phyloP scores from a whole-genome alignment of 2,329 filamentous ascomycete species.

The Aureobasidium sp. region DNA sequence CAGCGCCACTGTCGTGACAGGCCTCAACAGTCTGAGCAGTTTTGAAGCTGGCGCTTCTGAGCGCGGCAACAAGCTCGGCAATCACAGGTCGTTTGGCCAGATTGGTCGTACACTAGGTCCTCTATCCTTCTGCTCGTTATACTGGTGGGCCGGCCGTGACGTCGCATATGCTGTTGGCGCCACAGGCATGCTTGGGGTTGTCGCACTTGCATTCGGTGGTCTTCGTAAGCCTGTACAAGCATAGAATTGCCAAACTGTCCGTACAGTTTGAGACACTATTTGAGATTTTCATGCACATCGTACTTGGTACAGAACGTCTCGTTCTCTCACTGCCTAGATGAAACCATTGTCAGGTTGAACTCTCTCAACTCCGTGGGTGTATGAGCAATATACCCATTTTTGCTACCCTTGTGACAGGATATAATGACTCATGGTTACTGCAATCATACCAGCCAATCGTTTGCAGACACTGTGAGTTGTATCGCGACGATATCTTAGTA shows the following conservation, averaged over 20 bases:
- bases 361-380: not conserved
- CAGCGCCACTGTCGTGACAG: conserved; percentile 89
- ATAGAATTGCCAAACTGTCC: not conserved
- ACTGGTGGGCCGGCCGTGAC: conserved; percentile 96
- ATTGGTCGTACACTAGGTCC: conserved; percentile 81
- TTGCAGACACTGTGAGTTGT: not conserved
- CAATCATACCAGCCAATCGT: not conserved
- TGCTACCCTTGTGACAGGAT: not conserved
- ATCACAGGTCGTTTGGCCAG: conserved; percentile 75
- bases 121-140: conserved; percentile 84
- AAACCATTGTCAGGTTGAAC: not conserved
- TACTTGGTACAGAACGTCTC: not conserved
- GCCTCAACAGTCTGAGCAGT: conserved; percentile 83
- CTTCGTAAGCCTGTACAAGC: conserved; percentile 54
- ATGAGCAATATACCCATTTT: not conserved
- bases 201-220: conserved; percentile 60
- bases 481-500: not conserved
- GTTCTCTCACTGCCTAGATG: not conserved
- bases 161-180: conserved; percentile 77
- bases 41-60: conserved; percentile 78
- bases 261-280: no score
- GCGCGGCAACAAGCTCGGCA: conserved; percentile 78
- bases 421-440: not conserved
- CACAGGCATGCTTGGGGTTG: conserved; percentile 69
- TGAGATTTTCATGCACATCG: not conserved